Conservation (phyloP, 345 rosid species). For the Linum tenue region DNA sequence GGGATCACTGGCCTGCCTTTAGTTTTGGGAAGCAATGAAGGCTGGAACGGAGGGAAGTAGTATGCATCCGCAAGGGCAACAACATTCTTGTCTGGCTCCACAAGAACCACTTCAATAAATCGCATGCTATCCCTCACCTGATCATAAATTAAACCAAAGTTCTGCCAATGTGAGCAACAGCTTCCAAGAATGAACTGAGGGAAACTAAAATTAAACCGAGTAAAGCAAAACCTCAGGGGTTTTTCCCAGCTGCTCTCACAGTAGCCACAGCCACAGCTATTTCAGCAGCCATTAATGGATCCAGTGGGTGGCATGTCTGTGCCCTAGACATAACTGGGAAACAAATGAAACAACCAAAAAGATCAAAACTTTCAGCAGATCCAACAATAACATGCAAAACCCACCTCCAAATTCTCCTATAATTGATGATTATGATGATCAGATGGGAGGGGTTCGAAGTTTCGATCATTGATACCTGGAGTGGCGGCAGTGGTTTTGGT, state of each 20-base stretch:
- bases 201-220: neutral
- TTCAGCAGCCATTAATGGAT: constrained; percentile 80
- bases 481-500: neutral
- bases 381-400: neutral
- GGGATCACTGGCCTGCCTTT: constrained; percentile 81
- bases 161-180: constrained; percentile 9
- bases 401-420: neutral
- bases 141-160: constrained; percentile 6
- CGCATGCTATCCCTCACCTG: constrained; percentile 94
- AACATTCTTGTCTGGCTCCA: constrained; percentile 73
- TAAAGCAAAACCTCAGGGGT: constrained; percentile 62
- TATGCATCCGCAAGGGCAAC: constrained; percentile 90
- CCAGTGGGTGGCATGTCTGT: constrained; percentile 78
- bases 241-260: constrained; percentile 81
- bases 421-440: no score
- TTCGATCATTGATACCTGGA: neutral
- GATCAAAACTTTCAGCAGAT: neutral
- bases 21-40: constrained; percentile 66
- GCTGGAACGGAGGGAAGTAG: constrained; percentile 91
- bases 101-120: constrained; percentile 65
- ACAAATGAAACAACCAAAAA: neutral
- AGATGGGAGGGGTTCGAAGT: no score
- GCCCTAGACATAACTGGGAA: constrained; percentile 56
- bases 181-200: neutral
- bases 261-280: constrained; percentile 85